Conservation (phyloP, 192 early-diverging fungal genomes). For the Coemansia sp. region DNA sequence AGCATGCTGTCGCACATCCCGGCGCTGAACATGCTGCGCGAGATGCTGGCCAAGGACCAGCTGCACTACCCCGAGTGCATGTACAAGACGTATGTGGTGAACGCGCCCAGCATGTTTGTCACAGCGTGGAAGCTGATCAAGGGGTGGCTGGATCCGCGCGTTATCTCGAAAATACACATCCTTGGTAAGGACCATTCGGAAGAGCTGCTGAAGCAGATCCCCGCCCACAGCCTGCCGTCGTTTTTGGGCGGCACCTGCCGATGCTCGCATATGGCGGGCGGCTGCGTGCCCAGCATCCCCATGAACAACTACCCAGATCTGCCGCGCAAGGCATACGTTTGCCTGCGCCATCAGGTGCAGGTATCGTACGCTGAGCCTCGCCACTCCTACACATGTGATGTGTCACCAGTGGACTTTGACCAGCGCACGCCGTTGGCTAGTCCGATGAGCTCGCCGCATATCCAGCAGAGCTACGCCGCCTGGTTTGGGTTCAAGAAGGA, state of each 20-base stretch:
- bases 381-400: conserved; percentile 38
- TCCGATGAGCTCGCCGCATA: conserved; percentile 30
- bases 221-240: conserved; percentile 64
- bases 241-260: conserved; percentile 73
- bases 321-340: conserved; percentile 33
- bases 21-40: conserved; percentile 65
- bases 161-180: conserved; percentile 58
- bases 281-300: conserved; percentile 53
- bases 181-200: conserved; percentile 61
- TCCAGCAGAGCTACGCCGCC: conserved; percentile 25
- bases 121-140: conserved; percentile 77
- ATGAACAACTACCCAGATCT: conserved; percentile 42
- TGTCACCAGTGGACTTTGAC: conserved; percentile 9
- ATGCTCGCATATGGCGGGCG: conserved; percentile 74
- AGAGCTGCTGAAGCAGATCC: conserved; percentile 62
- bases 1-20: conserved; percentile 66
- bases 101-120: conserved; percentile 88
- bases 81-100: conserved; percentile 90
- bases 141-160: conserved; percentile 76
- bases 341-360: conserved; percentile 35
- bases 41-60: conserved; percentile 83
- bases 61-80: conserved; percentile 95
- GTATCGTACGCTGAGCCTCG: conserved; percentile 34
- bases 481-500: conserved; percentile 48
- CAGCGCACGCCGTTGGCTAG: conserved; percentile 10